Evolutionary conservation across 257 asterid genomes (phyloP).

Genomic region (Solanum chilense): DNA sequence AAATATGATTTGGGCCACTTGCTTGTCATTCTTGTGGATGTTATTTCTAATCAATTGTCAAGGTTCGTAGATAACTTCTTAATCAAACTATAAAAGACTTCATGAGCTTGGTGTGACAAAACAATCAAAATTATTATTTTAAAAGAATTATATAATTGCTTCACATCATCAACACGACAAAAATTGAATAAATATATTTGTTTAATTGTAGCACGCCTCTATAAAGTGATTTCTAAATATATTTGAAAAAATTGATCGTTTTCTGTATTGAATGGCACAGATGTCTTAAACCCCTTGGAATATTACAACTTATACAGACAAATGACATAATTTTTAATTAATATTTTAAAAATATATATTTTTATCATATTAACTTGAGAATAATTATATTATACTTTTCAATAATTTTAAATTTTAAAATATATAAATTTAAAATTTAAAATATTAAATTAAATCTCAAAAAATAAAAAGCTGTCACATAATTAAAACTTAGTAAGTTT

Average conservation of each 20-base stretch:
- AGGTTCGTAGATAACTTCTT: background rate
- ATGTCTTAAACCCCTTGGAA: background rate
- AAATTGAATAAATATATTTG: background rate
- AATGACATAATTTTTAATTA: background rate
- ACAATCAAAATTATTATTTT: background rate
- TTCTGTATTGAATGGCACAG: background rate
- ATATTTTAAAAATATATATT: background rate
- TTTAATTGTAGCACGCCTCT: background rate
- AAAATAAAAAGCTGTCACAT: background rate
- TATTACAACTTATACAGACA: background rate
- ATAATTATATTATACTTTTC: background rate
- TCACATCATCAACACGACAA: constrained; percentile 2
- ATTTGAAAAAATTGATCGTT: background rate
- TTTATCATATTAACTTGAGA: background rate
- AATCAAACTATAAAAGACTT: background rate
- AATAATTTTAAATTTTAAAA: background rate
- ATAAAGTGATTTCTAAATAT: background rate
- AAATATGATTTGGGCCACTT: background rate
- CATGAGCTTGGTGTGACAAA: constrained; percentile 9
- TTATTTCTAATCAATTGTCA: constrained; percentile 14
- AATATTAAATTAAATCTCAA: background rate
- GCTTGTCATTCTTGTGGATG: background rate
- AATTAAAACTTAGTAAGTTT: background rate
- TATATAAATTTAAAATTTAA: background rate
- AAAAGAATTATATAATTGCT: background rate